Evolutionary conservation across 2,329 filamentous ascomycete species (phyloP), one percentile per base, ranked within the genome.

Genomic region (Fusarium tuaranense): DNA sequence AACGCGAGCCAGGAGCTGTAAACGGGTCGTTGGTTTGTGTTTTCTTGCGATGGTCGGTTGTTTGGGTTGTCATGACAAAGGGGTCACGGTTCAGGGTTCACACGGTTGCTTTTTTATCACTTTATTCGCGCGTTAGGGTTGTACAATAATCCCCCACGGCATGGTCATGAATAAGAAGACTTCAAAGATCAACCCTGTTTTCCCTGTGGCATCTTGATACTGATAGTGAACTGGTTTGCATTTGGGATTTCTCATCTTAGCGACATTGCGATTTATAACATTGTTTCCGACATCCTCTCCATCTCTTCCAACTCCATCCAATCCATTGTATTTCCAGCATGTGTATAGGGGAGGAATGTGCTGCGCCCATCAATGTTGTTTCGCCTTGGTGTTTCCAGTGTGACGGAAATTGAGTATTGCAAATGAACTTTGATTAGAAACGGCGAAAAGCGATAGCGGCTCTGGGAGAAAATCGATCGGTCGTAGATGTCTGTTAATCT

Each of bases 1-100:
- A 93, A 92, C 84, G 89, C 92, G 81, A 97, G 95, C 89, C 95
- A 98, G 88, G 95, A 98, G 90, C 90, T 98, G 88, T 98, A 95
- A 90, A 88, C 81, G 79, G 75, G 75, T 81, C 69, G 73, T 83
- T 80, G 80, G 80, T 78, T 86, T 88, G 87, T 86, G 85, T 86
- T 88, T 85, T 88, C 87, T 87, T 84, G 81, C 81, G 81, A 86
- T 86, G 88, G 86, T 89, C 88, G 88, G 86, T 86, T 87, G 88
- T 87, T 89, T 90, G 88, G 92, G 90, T 91, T 92, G 92, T 91
- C 91, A 95, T 92, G 92, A 93, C 93, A 93, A 91, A 89, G 89
- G 90, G 91, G 91, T 93, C 88, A 92, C 89, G 92, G 92, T 92
- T 90, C 89, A 91, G 91, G 92, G 90, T 91, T 92, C 89, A 91